Base-by-base conservation (phyloP, 106 monocot genomes). In the Xerophyta viscosa region DNA sequence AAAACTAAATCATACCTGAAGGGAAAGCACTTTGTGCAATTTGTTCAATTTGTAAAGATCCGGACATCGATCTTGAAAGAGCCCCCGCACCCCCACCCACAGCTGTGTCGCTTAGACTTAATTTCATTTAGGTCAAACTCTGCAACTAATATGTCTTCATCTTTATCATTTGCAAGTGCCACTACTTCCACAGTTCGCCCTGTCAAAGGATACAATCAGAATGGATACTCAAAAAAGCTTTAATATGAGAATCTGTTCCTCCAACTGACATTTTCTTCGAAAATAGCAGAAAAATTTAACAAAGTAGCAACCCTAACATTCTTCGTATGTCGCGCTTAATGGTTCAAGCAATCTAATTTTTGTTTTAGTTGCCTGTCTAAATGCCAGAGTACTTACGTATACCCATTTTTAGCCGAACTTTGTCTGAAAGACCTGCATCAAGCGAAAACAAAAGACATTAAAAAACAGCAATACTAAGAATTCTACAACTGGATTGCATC, bases 381-480 rank as follows among this genome's bases (percentile, higher is more conserved):
- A n/a, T n/a, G n/a, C n/a, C n/a, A n/a, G n/a, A n/a, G n/a, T n/a
- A n/a, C n/a, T 69, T 76, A 82, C 91, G 85, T n/a, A 91, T 70
- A 37, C 91, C 91, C 66, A 91, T 91, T 72, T 78, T 86, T 1
- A 85, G n/a, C n/a, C 91, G 57, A 74, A 86, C 60, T 82, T 91
- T 2, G 91, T 91, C 17, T 63, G 37, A 58, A 91, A 91, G 44
- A 77, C 84, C 86, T 87, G 77, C 27, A 20, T 37, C 0, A 19
- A 0, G 20, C 19, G 28, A 58, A 58, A 23, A 28, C n/a, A n/a
- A 8, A 33, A 24, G 17, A 50, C 42, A 27, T 46, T 44, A 8
- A 14, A 9, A 14, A 44, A 3, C 3, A n/a, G n/a, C n/a, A n/a
- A n/a, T n/a, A n/a, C n/a, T n/a, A n/a, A n/a, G n/a, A n/a, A n/a